These are phyloP conservation scores for Syncephalis fuscata DNA, from an alignment of 371 early-diverging fungal genomes.

Conservation along the genomic window DNA sequence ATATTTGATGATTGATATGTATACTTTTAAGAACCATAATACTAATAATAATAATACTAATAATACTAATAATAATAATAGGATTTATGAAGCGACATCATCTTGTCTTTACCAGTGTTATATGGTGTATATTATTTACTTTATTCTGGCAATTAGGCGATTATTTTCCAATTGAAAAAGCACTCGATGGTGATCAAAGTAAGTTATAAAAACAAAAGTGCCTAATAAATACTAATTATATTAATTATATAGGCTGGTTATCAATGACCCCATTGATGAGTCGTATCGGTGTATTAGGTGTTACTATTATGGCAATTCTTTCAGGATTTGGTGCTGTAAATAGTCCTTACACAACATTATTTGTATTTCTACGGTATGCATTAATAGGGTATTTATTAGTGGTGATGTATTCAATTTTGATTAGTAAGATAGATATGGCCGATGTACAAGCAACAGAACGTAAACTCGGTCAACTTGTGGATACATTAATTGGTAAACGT, in stretches of 20 bases:
- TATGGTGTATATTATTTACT: constrained; percentile 46
- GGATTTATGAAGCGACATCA: constrained; percentile 17
- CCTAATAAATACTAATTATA: neutral
- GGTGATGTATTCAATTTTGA: neutral
- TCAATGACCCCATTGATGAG: constrained; percentile 18
- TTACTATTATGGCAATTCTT: constrained; percentile 76
- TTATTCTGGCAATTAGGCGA: constrained; percentile 48
- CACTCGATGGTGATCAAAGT: neutral
- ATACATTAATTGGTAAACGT: constrained; percentile 34
- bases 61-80: too few species aligned
- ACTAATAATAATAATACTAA: too few species aligned
- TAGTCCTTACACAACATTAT: constrained; percentile 55
- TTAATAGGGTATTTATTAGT: neutral
- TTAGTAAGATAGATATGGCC: constrained; percentile 22
- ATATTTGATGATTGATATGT: too few species aligned
- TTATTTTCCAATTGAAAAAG: constrained; percentile 22
- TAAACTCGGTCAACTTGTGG: constrained; percentile 35
- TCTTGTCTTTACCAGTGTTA: constrained; percentile 18
- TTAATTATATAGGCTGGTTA: neutral
- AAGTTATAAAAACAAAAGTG: neutral
- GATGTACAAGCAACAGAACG: constrained; percentile 40
- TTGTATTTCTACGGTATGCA: constrained; percentile 38
- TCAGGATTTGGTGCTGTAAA: constrained; percentile 93
- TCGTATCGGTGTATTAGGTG: constrained; percentile 73
- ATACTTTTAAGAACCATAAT: too few species aligned